Evolutionary conservation across 2,329 filamentous ascomycete species (phyloP).

Genomic region (Colletotrichum horii): DNA sequence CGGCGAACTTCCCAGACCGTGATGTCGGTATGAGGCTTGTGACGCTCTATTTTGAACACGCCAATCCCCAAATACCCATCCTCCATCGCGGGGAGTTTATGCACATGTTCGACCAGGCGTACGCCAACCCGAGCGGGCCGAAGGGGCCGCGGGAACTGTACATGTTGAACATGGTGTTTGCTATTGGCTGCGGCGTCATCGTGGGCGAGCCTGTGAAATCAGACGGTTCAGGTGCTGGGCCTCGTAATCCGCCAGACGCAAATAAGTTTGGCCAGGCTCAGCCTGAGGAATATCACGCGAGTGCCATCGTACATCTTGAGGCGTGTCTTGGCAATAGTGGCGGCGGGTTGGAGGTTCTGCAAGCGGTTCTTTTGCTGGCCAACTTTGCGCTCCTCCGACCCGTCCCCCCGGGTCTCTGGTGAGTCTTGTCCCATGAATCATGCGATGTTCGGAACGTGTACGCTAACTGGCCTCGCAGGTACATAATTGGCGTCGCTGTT

Average conservation of each 20-base stretch:
- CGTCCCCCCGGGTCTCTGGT: conserved; percentile 91
- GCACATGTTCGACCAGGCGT: conserved; percentile 84
- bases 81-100: conserved; percentile 89
- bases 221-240: conserved; percentile 39
- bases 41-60: conserved; percentile 91
- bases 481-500: conserved; percentile 93
- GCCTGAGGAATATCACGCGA: conserved; percentile 95
- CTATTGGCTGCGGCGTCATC: conserved; percentile 93
- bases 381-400: conserved; percentile 91
- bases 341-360: conserved; percentile 90
- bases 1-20: conserved; percentile 81
- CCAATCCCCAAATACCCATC: conserved; percentile 94
- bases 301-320: conserved; percentile 90
- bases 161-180: conserved; percentile 95
- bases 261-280: conserved; percentile 61
- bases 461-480: conserved; percentile 47
- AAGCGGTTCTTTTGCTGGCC: conserved; percentile 89
- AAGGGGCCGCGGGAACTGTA: conserved; percentile 85
- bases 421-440: conserved; percentile 25
- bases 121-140: conserved; percentile 69
- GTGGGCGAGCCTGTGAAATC: conserved; percentile 68
- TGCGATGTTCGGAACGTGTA: background rate
- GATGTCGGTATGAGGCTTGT: conserved; percentile 76
- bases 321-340: conserved; percentile 83
- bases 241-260: conserved; percentile 28